Conservation (phyloP, 345 rosid genomes). For the Arabis alpina region DNA sequence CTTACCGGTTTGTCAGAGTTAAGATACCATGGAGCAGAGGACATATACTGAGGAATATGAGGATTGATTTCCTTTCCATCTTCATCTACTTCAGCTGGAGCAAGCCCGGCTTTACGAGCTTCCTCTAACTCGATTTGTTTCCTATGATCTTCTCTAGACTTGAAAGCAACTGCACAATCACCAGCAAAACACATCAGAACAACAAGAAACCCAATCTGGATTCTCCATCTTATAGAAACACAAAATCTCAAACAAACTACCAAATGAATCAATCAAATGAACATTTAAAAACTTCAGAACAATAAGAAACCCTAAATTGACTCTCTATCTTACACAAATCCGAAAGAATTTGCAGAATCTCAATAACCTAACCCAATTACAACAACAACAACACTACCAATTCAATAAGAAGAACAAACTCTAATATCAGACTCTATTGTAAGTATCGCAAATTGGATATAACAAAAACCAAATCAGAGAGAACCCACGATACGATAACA, state of each 20-base stretch:
- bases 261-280: too few relatives aligned
- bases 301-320: slow-evolving; percentile 14
- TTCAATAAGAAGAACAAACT: background rate
- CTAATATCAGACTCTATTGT: background rate
- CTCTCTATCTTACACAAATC: background rate
- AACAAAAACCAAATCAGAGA: background rate
- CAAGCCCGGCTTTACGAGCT: slow-evolving; percentile 79
- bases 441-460: background rate
- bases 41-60: slow-evolving; percentile 79
- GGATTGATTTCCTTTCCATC: slow-evolving; percentile 83
- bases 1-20: slow-evolving; percentile 67
- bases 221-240: background rate
- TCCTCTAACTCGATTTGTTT: slow-evolving; percentile 67
- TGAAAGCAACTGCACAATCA: slow-evolving; percentile 63
- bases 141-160: slow-evolving; percentile 69
- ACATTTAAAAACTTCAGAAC: background rate
- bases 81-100: slow-evolving; percentile 76
- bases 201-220: slow-evolving; percentile 6
- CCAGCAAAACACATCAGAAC: slow-evolving; percentile 49
- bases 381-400: background rate
- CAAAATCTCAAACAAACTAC: background rate
- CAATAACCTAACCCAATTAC: background rate
- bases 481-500: background rate
- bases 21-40: slow-evolving; percentile 80
- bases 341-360: background rate